These are phyloP conservation scores for Neurospora crassa DNA, from an alignment of 2,329 filamentous ascomycete species.

Conservation along the genomic window DNA sequence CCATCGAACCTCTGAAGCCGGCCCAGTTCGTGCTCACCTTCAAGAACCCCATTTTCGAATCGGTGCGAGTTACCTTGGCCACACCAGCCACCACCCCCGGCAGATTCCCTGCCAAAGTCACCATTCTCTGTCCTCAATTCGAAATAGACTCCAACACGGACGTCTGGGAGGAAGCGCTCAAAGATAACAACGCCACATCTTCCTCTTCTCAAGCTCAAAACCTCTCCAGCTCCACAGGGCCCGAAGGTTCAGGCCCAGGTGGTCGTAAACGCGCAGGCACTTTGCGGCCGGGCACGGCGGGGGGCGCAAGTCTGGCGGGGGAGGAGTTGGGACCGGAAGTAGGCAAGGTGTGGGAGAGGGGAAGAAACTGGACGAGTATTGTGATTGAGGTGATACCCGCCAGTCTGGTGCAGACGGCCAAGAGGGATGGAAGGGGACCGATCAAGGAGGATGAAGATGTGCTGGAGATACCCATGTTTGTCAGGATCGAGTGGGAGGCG, in stretches of 20 bases:
- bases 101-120: constrained; percentile 68
- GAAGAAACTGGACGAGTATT: constrained; percentile 89
- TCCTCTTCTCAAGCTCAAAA: not conserved
- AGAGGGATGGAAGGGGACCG: constrained; percentile 21
- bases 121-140: constrained; percentile 88
- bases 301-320: not conserved
- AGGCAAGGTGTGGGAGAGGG: constrained; percentile 93
- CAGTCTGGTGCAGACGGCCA: constrained; percentile 34
- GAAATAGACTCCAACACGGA: constrained; percentile 88
- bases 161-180: constrained; percentile 78
- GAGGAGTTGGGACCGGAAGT: constrained; percentile 47
- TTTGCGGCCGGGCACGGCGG: constrained; percentile 1
- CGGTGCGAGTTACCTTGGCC: constrained; percentile 76
- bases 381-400: constrained; percentile 80
- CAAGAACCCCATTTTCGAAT: constrained; percentile 89
- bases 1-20: constrained; percentile 49
- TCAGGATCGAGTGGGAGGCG: constrained; percentile 82
- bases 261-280: not conserved
- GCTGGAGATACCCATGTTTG: constrained; percentile 88
- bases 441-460: constrained; percentile 51
- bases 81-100: constrained; percentile 74
- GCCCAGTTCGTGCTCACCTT: constrained; percentile 82
- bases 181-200: constrained; percentile 30
- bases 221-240: constrained; percentile 21
- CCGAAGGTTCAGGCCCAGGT: constrained; percentile 5